A percentile compares a stretch with the other conserved stretches of the same genome.
Conservation (phyloP, 2,329 filamentous ascomycete species). For the Fusarium haematococcum region DNA sequence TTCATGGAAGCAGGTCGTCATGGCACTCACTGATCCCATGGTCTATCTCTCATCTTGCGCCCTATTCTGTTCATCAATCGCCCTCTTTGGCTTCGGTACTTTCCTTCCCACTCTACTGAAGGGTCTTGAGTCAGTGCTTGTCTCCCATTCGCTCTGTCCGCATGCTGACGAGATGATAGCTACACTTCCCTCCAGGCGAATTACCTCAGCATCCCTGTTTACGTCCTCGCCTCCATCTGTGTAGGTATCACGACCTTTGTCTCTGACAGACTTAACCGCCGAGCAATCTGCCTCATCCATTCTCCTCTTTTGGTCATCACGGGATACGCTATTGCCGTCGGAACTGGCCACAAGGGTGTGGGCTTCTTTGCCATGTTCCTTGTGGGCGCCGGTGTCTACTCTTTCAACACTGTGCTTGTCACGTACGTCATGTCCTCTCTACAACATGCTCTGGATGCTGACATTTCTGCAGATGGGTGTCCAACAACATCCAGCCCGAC, state of each 20-base stretch:
- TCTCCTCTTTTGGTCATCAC: constrained; percentile 40
- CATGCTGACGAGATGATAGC: background rate
- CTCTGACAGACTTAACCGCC: constrained; percentile 41
- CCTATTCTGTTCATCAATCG: constrained; percentile 47
- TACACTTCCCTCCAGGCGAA: constrained; percentile 48
- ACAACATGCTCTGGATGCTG: background rate
- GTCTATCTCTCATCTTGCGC: constrained; percentile 49
- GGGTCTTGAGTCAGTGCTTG: constrained; percentile 45
- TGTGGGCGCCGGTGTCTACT: constrained; percentile 29
- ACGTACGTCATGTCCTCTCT: constrained; percentile 7
- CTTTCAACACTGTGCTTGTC: constrained; percentile 25
- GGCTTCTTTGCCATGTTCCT: constrained; percentile 44
- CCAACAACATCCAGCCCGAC: constrained; percentile 60
- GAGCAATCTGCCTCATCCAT: constrained; percentile 33
- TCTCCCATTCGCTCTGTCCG: accelerated
- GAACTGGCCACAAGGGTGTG: constrained; percentile 38
- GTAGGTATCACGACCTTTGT: constrained; percentile 18
- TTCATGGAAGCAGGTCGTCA: constrained; percentile 37
- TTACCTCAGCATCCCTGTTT: constrained; percentile 52
- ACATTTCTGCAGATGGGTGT: constrained; percentile 59
- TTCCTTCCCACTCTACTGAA: constrained; percentile 52
- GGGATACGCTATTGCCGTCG: constrained; percentile 46
- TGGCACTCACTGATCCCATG: constrained; percentile 38
- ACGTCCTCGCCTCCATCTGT: constrained; percentile 42
- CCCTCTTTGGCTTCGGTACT: constrained; percentile 51